phyloP scores from a whole-genome alignment of 164 flowering plant species.

The Magnolia sinica region DNA sequence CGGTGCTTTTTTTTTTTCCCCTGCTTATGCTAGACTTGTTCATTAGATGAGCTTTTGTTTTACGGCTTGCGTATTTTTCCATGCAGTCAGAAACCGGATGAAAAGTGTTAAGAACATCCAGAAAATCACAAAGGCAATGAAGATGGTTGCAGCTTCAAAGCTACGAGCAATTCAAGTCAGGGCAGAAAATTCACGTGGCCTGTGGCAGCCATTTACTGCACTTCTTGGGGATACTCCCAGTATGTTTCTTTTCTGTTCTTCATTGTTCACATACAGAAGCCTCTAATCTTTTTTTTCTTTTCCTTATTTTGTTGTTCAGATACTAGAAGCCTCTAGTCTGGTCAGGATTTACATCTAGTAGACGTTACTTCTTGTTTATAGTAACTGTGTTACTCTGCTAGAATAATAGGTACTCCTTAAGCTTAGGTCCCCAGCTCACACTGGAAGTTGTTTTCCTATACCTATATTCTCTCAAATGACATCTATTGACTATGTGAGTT shows the following conservation, averaged over 20 bases:
- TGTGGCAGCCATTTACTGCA: slow-evolving; percentile 97
- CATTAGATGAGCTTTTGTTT: background rate
- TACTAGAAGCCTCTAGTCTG: background rate
- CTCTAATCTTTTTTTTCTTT: background rate
- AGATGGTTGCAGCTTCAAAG: slow-evolving; percentile 99
- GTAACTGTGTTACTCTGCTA: background rate
- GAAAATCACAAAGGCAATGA: slow-evolving; percentile 99
- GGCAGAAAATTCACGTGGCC: slow-evolving; percentile 96
- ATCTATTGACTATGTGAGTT: background rate
- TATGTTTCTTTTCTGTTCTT: slow-evolving; percentile 30
- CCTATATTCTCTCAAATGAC: background rate
- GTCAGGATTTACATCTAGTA: background rate
- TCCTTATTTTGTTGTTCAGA: background rate
- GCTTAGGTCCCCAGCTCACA: background rate
- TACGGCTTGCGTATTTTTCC: background rate
- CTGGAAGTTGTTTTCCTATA: background rate
- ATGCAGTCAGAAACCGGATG: slow-evolving; percentile 90
- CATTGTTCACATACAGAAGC: background rate
- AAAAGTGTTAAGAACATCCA: slow-evolving; percentile 96
- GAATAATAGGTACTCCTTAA: background rate
- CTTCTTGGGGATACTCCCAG: slow-evolving; percentile 93
- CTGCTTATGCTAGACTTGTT: background rate
- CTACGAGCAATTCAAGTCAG: slow-evolving; percentile 74
- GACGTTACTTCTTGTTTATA: background rate
- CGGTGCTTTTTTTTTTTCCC: slow-evolving; percentile 11